phyloP scores from a whole-genome alignment of 1,284 basidiomycete species.

The Leccinum colubrinum region DNA sequence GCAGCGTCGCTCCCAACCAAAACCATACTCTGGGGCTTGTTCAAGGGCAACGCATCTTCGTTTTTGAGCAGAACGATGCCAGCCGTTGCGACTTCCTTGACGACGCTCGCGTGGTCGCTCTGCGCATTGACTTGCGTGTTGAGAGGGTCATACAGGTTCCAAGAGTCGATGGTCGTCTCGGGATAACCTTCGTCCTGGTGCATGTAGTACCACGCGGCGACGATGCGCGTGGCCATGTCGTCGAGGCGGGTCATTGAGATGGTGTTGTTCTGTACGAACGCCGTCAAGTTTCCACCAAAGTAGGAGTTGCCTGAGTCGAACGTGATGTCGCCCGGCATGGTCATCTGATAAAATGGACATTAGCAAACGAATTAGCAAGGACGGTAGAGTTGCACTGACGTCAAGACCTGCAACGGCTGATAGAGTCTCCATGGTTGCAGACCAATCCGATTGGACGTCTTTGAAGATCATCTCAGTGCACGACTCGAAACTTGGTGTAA shows the following conservation, averaged over 20 bases:
- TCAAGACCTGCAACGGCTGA: slow-evolving; percentile 48
- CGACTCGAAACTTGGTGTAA: neutral
- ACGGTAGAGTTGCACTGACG: slow-evolving; percentile 17
- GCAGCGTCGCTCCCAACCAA: slow-evolving; percentile 54
- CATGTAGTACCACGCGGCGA: slow-evolving; percentile 60
- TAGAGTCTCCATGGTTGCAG: slow-evolving; percentile 37
- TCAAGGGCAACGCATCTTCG: slow-evolving; percentile 52
- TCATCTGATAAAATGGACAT: slow-evolving; percentile 28
- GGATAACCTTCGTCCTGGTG: slow-evolving; percentile 61
- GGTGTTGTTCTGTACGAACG: slow-evolving; percentile 25
- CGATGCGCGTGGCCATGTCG: slow-evolving; percentile 67
- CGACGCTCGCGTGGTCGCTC: slow-evolving; percentile 52
- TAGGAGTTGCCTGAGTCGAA: slow-evolving; percentile 24
- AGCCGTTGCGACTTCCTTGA: slow-evolving; percentile 64
- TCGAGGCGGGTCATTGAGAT: slow-evolving; percentile 49
- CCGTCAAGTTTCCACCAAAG: slow-evolving; percentile 40
- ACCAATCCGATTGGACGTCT: slow-evolving; percentile 42
- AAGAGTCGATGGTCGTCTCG: slow-evolving; percentile 49
- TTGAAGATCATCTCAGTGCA: neutral
- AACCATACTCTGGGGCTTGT: slow-evolving; percentile 34
- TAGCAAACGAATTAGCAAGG: no score
- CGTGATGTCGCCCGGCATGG: slow-evolving; percentile 42
- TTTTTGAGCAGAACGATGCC: slow-evolving; percentile 83
- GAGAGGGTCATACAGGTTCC: slow-evolving; percentile 43
- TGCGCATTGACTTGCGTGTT: slow-evolving; percentile 63